Conservation (phyloP, 2,329 filamentous ascomycete species). For the Colletotrichum simmondsii region DNA sequence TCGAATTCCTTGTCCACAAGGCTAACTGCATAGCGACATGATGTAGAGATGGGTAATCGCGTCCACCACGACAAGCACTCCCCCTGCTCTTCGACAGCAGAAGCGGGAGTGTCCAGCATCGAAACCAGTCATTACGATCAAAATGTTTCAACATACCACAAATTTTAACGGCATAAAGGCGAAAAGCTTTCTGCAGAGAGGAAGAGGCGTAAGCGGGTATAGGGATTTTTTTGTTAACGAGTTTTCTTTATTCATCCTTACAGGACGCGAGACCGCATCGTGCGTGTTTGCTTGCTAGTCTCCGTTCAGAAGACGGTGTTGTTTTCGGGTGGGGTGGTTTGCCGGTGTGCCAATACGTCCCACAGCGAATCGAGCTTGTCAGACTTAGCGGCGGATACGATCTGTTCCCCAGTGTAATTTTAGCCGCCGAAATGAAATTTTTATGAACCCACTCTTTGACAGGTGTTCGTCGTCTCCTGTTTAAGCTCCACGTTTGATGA, state of each 20-base stretch:
- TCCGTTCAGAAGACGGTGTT: slow-evolving; percentile 7
- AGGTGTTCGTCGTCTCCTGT: neutral
- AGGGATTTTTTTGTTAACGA: slow-evolving; percentile 10
- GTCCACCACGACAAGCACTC: slow-evolving; percentile 6
- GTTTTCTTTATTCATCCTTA: slow-evolving; percentile 23
- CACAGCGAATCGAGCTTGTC: slow-evolving; percentile 19
- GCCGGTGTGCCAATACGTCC: neutral
- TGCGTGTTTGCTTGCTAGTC: neutral
- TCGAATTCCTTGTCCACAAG: neutral
- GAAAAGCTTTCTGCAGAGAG: neutral
- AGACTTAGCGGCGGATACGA: slow-evolving; percentile 28
- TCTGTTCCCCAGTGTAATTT: slow-evolving; percentile 24
- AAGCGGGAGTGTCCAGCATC: neutral
- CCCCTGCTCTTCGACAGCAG: neutral
- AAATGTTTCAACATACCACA: slow-evolving; percentile 2
- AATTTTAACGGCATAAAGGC: slow-evolving; percentile 22
- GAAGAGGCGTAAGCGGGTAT: neutral
- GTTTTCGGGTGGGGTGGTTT: neutral
- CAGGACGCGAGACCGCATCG: neutral
- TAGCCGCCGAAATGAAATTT: slow-evolving; percentile 18
- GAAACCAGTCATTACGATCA: slow-evolving; percentile 4
- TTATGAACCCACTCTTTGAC: neutral
- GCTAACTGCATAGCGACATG: slow-evolving; percentile 33
- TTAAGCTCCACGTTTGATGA: too few species aligned
- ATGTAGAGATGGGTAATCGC: slow-evolving; percentile 28